Evolutionary conservation across 208 protist genomes (phyloP).

Genomic region (Wallacemonas sp.): DNA sequence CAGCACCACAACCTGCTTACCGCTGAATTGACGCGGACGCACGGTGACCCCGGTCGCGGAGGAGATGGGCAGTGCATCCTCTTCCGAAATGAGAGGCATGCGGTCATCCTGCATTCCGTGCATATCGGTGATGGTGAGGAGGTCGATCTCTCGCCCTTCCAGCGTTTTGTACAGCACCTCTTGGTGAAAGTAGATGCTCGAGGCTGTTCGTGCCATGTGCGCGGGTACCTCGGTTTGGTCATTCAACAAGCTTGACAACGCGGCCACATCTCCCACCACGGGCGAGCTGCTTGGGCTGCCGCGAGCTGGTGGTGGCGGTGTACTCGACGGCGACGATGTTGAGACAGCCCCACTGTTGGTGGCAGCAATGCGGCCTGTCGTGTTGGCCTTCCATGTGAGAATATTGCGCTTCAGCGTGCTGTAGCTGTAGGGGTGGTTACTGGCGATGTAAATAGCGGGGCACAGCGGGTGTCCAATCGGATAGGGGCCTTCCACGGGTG

Average conservation of each 20-base stretch:
- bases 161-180: conserved; percentile 86
- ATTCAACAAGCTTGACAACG: not conserved
- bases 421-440: conserved; percentile 93
- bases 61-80: conserved; percentile 64
- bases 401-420: conserved; percentile 66
- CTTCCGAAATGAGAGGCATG: conserved; percentile 37
- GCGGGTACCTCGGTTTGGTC: not conserved
- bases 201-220: not conserved
- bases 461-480: conserved; percentile 54
- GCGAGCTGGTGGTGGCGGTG: not conserved
- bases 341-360: not conserved
- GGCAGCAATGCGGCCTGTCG: not conserved
- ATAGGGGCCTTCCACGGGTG: conserved; percentile 34
- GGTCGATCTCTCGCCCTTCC: conserved; percentile 78
- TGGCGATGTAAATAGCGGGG: conserved; percentile 85
- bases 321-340: not conserved
- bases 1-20: conserved; percentile 80
- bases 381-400: conserved; percentile 43
- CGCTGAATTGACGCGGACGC: conserved; percentile 58
- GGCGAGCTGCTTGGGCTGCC: not conserved
- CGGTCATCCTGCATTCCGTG: conserved; percentile 31
- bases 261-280: not conserved
- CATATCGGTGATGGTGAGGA: conserved; percentile 87
- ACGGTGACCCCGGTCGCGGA: conserved; percentile 46
- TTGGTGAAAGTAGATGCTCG: conserved; percentile 77